Evolutionary conservation across 352 stramenopile species (phyloP), one percentile per base, ranked within the genome.

Genomic region (Pythium aristosporum): DNA sequence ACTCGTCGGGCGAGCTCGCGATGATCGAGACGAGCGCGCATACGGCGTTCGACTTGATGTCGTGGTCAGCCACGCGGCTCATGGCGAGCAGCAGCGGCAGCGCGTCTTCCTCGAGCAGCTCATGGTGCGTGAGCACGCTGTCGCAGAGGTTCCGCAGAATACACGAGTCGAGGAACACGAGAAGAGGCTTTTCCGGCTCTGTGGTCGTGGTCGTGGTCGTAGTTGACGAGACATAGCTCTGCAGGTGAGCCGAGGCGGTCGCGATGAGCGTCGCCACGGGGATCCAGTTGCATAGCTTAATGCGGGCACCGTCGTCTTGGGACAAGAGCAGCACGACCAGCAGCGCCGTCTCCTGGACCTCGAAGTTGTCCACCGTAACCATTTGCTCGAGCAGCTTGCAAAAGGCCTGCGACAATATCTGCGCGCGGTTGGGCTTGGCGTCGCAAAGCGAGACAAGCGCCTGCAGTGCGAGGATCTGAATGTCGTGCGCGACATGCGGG

Each of bases 211-310:
- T 39, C 34, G 34, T 39, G 25, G 25, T 30, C 11, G 11, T 13
- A 2, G 11, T 13, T 8, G 34, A 39, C 8, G 34, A 39, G 11
- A 2, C 32, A 23, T 21, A 20, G 39, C 39, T 10, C 25, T 36
- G 12, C 36, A 57, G 44, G 13, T 46, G 53, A 2, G 11, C 34
- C 9, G 52, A 20, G 10, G 63, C 63, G 1, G 63, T 57, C 32
- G 72, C 60, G 9, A 91, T 49, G 30, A 91, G 69, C 18, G 70
- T 75, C 4, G 66, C 56, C 2, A 80, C 65, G 1, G 80, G 80
- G 13, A 91, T 44, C 82, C 82, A 91, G 56, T 80, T 88, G 63
- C 80, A 89, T 49, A 91, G 69, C 54, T 86, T 85, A 58, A 87
- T 87, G 3, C 82, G 73, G 28, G 72, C 85, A 2, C 80, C 78